Conservation (phyloP, 306 rosid species). For the Quercus berberidifolia region DNA sequence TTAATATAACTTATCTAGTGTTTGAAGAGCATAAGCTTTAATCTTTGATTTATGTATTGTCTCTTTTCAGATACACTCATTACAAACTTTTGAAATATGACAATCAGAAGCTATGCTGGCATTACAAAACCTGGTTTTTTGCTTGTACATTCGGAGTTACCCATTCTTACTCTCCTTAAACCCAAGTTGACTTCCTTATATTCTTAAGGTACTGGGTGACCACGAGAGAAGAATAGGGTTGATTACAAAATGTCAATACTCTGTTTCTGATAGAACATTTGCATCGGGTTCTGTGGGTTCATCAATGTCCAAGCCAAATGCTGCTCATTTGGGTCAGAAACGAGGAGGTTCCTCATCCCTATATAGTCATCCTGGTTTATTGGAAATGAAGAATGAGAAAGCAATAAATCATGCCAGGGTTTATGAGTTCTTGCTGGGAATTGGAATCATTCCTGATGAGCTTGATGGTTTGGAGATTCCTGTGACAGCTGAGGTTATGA, state of each 20-base stretch:
- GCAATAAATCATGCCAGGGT: slow-evolving; percentile 50
- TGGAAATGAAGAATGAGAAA: slow-evolving; percentile 75
- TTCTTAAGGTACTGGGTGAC: slow-evolving; percentile 34
- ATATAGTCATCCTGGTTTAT: slow-evolving; percentile 73
- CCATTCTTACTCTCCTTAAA: slow-evolving; percentile 41
- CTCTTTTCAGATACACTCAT: slow-evolving; percentile 43
- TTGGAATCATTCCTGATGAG: slow-evolving; percentile 92
- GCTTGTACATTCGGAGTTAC: slow-evolving; percentile 50
- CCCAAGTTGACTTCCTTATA: slow-evolving; percentile 39
- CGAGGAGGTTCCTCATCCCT: slow-evolving; percentile 51
- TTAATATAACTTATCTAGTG: background rate
- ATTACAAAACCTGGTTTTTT: slow-evolving; percentile 54
- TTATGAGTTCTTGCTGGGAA: slow-evolving; percentile 65
- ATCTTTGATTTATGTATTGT: background rate
- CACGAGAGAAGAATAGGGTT: slow-evolving; percentile 44
- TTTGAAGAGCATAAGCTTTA: background rate
- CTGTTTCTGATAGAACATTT: slow-evolving; percentile 44
- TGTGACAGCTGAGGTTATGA: slow-evolving; percentile 85
- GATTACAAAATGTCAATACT: slow-evolving; percentile 44
- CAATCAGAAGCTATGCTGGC: slow-evolving; percentile 46
- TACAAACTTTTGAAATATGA: slow-evolving; percentile 34
- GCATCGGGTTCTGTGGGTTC: slow-evolving; percentile 32
- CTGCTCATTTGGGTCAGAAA: slow-evolving; percentile 32
- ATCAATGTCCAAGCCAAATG: slow-evolving; percentile 24
- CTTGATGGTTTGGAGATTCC: slow-evolving; percentile 99